A percentile compares a stretch with the other conserved stretches of the same genome.
These are phyloP conservation scores for Penicillium sp. DNA, from an alignment of 2,329 filamentous ascomycete genomes.

Conservation along the genomic window DNA sequence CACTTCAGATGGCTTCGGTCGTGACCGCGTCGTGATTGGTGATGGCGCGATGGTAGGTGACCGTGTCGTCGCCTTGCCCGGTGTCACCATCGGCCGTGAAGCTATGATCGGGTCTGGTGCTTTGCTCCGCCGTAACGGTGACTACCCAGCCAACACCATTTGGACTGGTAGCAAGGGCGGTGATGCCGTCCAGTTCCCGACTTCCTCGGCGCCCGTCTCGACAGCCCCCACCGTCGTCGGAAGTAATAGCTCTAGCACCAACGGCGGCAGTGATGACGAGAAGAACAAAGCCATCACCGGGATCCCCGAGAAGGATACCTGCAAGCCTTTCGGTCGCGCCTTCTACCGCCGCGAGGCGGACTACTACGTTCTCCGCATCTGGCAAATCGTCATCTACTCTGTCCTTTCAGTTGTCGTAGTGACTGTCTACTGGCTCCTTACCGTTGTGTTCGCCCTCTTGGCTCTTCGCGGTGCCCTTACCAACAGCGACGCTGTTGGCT, in stretches of 20 bases:
- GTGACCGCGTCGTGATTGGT: conserved; percentile 48
- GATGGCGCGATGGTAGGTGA: conserved; percentile 58
- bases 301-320: conserved; percentile 21
- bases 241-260: conserved; percentile 10
- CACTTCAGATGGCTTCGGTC: conserved; percentile 53
- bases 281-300: background rate
- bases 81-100: conserved; percentile 49
- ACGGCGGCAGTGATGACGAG: conserved; percentile 12
- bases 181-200: conserved; percentile 49
- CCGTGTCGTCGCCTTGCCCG: conserved; percentile 53
- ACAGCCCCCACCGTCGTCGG: conserved; percentile 14
- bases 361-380: conserved; percentile 51
- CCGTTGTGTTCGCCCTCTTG: conserved; percentile 50
- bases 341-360: conserved; percentile 54
- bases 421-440: conserved; percentile 50
- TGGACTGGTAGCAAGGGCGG: conserved; percentile 55
- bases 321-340: conserved; percentile 54
- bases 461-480: conserved; percentile 36
- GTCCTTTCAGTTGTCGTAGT: conserved; percentile 48
- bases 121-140: conserved; percentile 47
- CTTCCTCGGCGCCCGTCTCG: conserved; percentile 11
- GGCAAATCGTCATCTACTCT: conserved; percentile 53
- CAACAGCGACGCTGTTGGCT: conserved; percentile 20
- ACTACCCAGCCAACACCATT: conserved; percentile 47
- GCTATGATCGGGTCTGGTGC: conserved; percentile 57